These are phyloP conservation scores for Aspergillus flavus DNA, from an alignment of 2,329 filamentous ascomycete genomes.

Conservation along the genomic window DNA sequence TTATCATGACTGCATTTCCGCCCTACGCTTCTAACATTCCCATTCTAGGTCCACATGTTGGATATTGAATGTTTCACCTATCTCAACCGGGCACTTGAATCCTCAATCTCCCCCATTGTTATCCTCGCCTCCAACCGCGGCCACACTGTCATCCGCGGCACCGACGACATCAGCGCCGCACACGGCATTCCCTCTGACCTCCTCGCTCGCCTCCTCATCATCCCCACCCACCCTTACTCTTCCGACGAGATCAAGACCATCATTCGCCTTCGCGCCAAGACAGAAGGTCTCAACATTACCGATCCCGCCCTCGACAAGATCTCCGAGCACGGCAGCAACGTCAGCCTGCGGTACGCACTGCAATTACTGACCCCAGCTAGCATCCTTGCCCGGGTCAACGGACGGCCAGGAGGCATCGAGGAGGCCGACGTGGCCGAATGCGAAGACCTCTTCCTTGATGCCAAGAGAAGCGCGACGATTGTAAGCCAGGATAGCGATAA, in stretches of 20 bases:
- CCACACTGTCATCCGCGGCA: conserved; percentile 88
- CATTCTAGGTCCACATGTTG: conserved; percentile 88
- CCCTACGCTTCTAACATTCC: conserved; percentile 26
- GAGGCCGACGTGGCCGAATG: conserved; percentile 77
- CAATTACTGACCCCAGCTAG: conserved; percentile 88
- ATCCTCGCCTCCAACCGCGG: conserved; percentile 97
- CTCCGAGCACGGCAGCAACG: conserved; percentile 80
- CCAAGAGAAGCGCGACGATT: conserved; percentile 73
- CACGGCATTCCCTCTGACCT: conserved; percentile 96
- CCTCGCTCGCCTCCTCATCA: conserved; percentile 88
- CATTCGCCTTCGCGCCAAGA: conserved; percentile 78
- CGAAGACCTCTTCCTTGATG: conserved; percentile 82
- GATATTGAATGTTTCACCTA: conserved; percentile 99
- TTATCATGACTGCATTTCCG: conserved; percentile 6
- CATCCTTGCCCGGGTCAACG: conserved; percentile 85
- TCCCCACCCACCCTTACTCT: conserved; percentile 89
- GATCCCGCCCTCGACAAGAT: conserved; percentile 86
- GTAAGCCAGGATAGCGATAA: conserved; percentile 66
- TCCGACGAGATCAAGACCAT: conserved; percentile 91
- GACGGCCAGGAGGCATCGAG: conserved; percentile 71
- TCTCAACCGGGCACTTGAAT: conserved; percentile 96
- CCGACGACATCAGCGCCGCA: conserved; percentile 74
- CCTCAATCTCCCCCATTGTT: conserved; percentile 91
- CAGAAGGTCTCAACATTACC: conserved; percentile 76
- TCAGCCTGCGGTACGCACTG: conserved; percentile 89